Evolutionary conservation across 306 rosid species (phyloP), one percentile per base, ranked within the genome.

Genomic region (Senna tora): DNA sequence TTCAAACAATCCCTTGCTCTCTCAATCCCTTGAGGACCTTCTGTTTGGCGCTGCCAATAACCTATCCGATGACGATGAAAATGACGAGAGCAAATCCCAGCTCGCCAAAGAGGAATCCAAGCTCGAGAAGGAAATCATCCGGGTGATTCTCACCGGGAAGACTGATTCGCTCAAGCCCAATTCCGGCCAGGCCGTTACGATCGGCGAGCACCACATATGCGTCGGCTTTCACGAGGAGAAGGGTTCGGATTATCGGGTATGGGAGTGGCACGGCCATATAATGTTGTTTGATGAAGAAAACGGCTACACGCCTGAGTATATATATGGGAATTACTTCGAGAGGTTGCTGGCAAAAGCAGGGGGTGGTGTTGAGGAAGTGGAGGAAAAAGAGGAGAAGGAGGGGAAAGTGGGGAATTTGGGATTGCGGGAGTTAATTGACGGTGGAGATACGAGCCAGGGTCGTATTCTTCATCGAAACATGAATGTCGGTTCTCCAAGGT

Each of bases 201-300:
- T 91, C 38, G 89, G 89, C 13, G 97, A 91, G 55, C 92, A 88
- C 75, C 93, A 85, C 67, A 82, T 94, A 0, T 91, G 97, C 68
- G 95, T 94, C 7, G 93, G 92, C 15, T 36, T 36, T 36, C 39
- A 36, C 39, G 39, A 36, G 54, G 99, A 94, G 33, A 81, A 85
- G 73, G 92, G 75, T 2, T 87, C 96, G 7, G 95, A 90, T 6
- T 94, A 91, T 65, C 78, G 97, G 50, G 96, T 91, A 0, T 94
- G 99, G 99, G 99, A 94, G 88, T 94, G 99, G 99, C 99, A 94
- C 50, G 99, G 99, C 0, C 99, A 94, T 19, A 76, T 94, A 60
- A 91, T 91, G 99, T 47, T 87, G 11, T 91, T 85, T 13, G 89
- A 80, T 20, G 99, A 91, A 2, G 96, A 91, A 22, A 73, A 78